phyloP scores from a whole-genome alignment of 1,139 yeast genomes.

The Hyphopichia buzzinii region DNA sequence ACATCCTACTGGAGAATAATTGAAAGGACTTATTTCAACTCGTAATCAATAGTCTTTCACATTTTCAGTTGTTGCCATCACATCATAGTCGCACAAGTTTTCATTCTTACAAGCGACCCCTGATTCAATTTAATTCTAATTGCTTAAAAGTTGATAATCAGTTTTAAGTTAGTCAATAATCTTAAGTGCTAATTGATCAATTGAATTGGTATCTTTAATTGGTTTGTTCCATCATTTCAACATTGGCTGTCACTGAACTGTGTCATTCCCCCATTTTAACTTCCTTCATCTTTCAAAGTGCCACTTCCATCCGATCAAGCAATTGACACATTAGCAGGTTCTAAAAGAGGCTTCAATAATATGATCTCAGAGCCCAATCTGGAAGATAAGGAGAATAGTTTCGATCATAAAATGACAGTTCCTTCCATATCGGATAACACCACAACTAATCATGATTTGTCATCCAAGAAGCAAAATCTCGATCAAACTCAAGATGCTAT shows the following conservation, averaged over 20 bases:
- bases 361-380: constrained; percentile 2
- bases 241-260: too few relatives aligned
- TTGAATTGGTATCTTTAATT: too few relatives aligned
- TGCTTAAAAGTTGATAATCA: too few relatives aligned
- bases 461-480: not conserved
- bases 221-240: too few relatives aligned
- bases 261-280: not conserved
- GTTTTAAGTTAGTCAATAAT: too few relatives aligned
- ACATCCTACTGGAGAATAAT: too few relatives aligned
- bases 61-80: not conserved
- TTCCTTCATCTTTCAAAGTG: not conserved
- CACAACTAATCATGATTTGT: not conserved
- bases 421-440: not conserved
- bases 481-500: not conserved
- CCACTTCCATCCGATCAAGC: not conserved
- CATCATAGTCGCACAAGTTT: not conserved
- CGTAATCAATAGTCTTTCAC: too few relatives aligned
- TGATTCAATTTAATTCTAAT: not conserved
- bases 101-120: not conserved
- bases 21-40: too few relatives aligned
- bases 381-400: constrained; percentile 3
- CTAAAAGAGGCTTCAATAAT: constrained; percentile 1
- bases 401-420: not conserved
- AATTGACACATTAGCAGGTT: not conserved
- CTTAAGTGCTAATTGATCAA: too few relatives aligned